A percentile compares a stretch with the other conserved stretches of the same genome.
phyloP scores from a whole-genome alignment of 768 basidiomycete species.

The Kwoniella dejecticola region DNA sequence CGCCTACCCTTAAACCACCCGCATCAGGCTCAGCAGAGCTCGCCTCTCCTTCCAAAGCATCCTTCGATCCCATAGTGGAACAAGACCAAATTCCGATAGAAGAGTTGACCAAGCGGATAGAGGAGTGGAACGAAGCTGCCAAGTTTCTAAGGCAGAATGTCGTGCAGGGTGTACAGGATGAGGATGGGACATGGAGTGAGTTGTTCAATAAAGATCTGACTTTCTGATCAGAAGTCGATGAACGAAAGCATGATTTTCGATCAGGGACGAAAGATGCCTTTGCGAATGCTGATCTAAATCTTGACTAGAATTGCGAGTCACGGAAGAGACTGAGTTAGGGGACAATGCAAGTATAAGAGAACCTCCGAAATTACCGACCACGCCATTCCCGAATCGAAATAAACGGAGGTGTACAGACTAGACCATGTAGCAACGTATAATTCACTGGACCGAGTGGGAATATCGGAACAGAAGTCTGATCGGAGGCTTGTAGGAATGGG shows the following conservation, averaged over 20 bases:
- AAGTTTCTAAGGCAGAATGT: constrained; percentile 75
- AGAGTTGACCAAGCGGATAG: constrained; percentile 35
- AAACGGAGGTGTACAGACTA: constrained; percentile 27
- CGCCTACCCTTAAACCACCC: constrained; percentile 45
- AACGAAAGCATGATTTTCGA: too few species aligned
- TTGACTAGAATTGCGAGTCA: constrained; percentile 67
- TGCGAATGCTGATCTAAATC: background rate
- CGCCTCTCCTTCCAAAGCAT: background rate
- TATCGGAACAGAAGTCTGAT: background rate
- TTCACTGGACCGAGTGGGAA: too few species aligned
- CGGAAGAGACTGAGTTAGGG: constrained; percentile 80
- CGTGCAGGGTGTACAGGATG: constrained; percentile 71
- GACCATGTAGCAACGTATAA: too few species aligned
- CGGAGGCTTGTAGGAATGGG: too few species aligned
- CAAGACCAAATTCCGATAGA: constrained; percentile 5
- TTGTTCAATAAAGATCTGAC: constrained; percentile 31
- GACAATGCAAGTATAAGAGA: constrained; percentile 77
- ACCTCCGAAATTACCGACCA: constrained; percentile 56
- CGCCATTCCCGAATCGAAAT: constrained; percentile 53
- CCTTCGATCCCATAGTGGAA: background rate
- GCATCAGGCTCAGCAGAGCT: constrained; percentile 16
- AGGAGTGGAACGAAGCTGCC: constrained; percentile 72
- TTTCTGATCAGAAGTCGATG: too few species aligned
- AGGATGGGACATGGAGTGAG: constrained; percentile 64
- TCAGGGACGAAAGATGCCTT: too few species aligned